phyloP scores from a whole-genome alignment of 768 basidiomycete species.

The Grammothele lineata region DNA sequence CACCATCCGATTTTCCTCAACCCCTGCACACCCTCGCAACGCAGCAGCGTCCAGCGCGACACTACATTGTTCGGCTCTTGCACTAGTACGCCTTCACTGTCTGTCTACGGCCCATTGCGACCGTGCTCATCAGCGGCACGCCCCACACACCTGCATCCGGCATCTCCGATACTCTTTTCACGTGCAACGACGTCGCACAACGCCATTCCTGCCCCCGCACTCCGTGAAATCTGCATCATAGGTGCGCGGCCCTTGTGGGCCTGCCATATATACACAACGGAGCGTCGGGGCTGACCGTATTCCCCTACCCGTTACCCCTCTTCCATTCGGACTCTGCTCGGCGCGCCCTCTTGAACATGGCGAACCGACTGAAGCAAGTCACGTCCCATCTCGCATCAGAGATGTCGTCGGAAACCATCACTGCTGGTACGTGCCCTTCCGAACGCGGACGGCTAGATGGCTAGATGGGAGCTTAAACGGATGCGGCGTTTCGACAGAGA shows the following conservation, averaged over 20 bases:
- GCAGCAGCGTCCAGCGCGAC: neutral
- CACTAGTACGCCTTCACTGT: slow-evolving; percentile 2
- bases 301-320: neutral
- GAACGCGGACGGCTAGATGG: neutral
- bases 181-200: slow-evolving; percentile 9
- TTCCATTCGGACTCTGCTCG: neutral
- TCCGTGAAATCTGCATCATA: too few relatives aligned
- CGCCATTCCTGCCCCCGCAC: too few relatives aligned
- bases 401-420: slow-evolving; percentile 36
- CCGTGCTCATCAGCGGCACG: slow-evolving; percentile 9
- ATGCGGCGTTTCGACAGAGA: slow-evolving; percentile 43
- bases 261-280: too few relatives aligned
- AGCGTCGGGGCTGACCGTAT: too few relatives aligned
- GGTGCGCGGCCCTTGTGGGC: too few relatives aligned
- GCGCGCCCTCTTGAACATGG: slow-evolving; percentile 12
- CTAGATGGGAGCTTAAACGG: neutral
- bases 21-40: neutral
- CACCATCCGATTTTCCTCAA: slow-evolving; percentile 4
- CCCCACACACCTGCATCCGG: slow-evolving; percentile 3
- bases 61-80: slow-evolving; percentile 1
- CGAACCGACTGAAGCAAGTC: slow-evolving; percentile 54
- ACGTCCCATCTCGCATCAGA: slow-evolving; percentile 43
- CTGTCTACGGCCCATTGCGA: slow-evolving; percentile 1
- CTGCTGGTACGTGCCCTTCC: slow-evolving; percentile 47
- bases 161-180: slow-evolving; percentile 10